These are phyloP conservation scores for Penicillium sclerotigenum DNA, from an alignment of 2,329 filamentous ascomycete species.

Conservation along the genomic window DNA sequence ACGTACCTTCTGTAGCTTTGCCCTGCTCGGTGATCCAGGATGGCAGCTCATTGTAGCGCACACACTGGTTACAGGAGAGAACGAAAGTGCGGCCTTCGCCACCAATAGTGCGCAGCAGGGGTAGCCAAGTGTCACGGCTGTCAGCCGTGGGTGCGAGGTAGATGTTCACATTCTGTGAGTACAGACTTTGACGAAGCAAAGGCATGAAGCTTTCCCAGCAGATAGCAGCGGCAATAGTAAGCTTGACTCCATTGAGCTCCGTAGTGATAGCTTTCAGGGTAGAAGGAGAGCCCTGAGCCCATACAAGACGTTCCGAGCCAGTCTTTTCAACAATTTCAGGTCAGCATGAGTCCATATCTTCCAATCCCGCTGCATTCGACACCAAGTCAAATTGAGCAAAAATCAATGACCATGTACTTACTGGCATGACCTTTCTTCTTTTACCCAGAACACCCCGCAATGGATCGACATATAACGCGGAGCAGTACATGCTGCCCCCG, in stretches of 20 bases:
- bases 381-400: neutral
- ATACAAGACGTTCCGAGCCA: constrained; percentile 76
- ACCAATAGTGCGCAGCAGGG: constrained; percentile 77
- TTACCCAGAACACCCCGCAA: constrained; percentile 71
- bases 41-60: constrained; percentile 58
- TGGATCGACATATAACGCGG: constrained; percentile 78
- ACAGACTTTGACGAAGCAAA: constrained; percentile 75
- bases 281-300: constrained; percentile 78
- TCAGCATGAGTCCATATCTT: neutral
- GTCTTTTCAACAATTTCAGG: constrained; percentile 52
- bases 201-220: constrained; percentile 99
- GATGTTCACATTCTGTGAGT: constrained; percentile 85
- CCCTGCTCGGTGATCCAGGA: constrained; percentile 50
- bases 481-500: constrained; percentile 81
- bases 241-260: constrained; percentile 70
- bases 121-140: constrained; percentile 74
- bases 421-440: constrained; percentile 87
- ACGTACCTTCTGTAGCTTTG: constrained; percentile 30
- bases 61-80: constrained; percentile 79
- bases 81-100: constrained; percentile 83
- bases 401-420: constrained; percentile 40
- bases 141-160: constrained; percentile 91
- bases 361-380: neutral
- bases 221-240: constrained; percentile 82
- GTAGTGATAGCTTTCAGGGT: constrained; percentile 78